Conservation (phyloP, 1,284 basidiomycete species). For the Xanthoconium separans region DNA sequence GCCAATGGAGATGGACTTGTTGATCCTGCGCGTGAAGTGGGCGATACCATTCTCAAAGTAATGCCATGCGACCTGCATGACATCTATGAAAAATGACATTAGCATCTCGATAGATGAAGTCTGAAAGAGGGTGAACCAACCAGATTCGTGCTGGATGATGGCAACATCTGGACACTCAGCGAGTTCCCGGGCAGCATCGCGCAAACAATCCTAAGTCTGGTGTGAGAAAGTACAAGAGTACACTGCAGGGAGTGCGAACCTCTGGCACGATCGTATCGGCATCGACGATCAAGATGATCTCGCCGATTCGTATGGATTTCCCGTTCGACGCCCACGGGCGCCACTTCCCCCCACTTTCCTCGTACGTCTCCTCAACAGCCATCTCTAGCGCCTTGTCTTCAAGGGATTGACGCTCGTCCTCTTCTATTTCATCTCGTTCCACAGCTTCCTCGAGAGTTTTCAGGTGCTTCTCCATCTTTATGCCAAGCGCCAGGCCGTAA, state of each 20-base stretch:
- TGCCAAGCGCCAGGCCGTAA: slow-evolving; percentile 71
- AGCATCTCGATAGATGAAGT: slow-evolving; percentile 19
- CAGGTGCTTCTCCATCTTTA: slow-evolving; percentile 77
- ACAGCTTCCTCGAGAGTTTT: slow-evolving; percentile 44
- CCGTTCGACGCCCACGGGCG: slow-evolving; percentile 67
- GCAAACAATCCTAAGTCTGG: slow-evolving; percentile 73
- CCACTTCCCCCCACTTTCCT: slow-evolving; percentile 53
- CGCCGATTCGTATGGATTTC: slow-evolving; percentile 57
- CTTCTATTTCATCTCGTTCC: slow-evolving; percentile 33
- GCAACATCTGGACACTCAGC: slow-evolving; percentile 68
- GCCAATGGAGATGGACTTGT: slow-evolving; percentile 72
- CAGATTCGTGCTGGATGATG: slow-evolving; percentile 82
- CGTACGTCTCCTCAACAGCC: slow-evolving; percentile 66
- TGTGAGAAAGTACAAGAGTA: slow-evolving; percentile 47
- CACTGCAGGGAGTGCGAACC: neutral
- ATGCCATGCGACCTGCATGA: slow-evolving; percentile 83
- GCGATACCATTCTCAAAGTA: slow-evolving; percentile 88
- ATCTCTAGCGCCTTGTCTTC: slow-evolving; percentile 65
- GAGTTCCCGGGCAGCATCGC: slow-evolving; percentile 82
- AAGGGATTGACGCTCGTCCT: slow-evolving; percentile 38
- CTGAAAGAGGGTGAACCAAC: slow-evolving; percentile 30
- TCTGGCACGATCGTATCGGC: slow-evolving; percentile 83
- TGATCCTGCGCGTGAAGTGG: slow-evolving; percentile 80
- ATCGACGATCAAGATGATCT: slow-evolving; percentile 72
- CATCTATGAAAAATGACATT: slow-evolving; percentile 40